These are phyloP conservation scores for Tylopilus vinaceipallidus DNA, from an alignment of 768 basidiomycete species.

Conservation along the genomic window DNA sequence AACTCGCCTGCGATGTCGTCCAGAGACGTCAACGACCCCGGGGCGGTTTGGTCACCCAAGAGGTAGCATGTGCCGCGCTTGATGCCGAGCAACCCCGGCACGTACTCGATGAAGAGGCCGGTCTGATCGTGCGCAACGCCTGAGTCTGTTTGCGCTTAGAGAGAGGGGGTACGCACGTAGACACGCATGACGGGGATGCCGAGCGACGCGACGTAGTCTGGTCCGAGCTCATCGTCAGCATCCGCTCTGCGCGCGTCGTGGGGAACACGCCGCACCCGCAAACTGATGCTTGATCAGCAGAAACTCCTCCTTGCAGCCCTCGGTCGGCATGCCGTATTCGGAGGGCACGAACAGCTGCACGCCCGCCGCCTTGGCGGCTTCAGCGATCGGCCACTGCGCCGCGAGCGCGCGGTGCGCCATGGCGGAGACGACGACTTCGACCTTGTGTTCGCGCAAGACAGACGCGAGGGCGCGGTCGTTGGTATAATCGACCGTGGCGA, in stretches of 20 bases:
- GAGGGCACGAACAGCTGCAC: slow-evolving; percentile 41
- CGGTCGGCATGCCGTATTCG: slow-evolving; percentile 38
- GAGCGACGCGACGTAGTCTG: slow-evolving; percentile 31
- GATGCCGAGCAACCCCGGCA: slow-evolving; percentile 30
- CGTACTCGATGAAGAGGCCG: slow-evolving; percentile 33
- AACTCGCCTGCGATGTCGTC: slow-evolving; percentile 7
- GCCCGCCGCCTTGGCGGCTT: slow-evolving; percentile 36
- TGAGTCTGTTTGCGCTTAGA: too few species aligned
- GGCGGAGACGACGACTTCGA: slow-evolving; percentile 36
- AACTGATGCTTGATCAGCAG: slow-evolving; percentile 27
- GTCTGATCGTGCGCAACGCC: too few species aligned
- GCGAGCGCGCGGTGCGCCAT: slow-evolving; percentile 27
- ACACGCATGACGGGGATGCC: slow-evolving; percentile 32
- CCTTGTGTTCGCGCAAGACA: slow-evolving; percentile 29
- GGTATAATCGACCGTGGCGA: slow-evolving; percentile 29
- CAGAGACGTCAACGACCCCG: slow-evolving; percentile 32
- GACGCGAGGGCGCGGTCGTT: slow-evolving; percentile 25
- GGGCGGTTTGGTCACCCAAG: slow-evolving; percentile 32
- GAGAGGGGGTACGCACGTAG: slow-evolving; percentile 33
- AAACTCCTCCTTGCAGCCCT: slow-evolving; percentile 29
- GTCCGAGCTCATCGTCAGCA: too few species aligned
- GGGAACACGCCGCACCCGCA: slow-evolving; percentile 22
- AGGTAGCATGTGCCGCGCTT: slow-evolving; percentile 30
- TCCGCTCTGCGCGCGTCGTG: neutral
- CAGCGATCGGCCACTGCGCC: slow-evolving; percentile 29